Evolutionary conservation across 441 rosid genomes (phyloP).

Genomic region (Biscutella laevigata): DNA sequence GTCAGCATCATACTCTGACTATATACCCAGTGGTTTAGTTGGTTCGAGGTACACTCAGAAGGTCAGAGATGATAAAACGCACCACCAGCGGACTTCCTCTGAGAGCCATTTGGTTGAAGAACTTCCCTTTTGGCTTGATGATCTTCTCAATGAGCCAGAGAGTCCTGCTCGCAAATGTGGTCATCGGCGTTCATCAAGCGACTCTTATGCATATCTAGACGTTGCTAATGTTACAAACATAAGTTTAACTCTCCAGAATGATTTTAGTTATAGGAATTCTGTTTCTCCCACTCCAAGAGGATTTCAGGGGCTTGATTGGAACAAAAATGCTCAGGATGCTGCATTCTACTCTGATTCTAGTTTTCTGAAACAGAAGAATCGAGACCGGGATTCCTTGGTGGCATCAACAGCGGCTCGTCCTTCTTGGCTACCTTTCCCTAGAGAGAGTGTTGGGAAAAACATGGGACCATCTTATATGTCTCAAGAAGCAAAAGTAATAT

Average conservation of each 20-base stretch:
- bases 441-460: conserved; percentile 49
- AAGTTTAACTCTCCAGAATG: conserved; percentile 57
- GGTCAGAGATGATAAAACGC: conserved; percentile 45
- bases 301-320: conserved; percentile 59
- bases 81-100: conserved; percentile 90
- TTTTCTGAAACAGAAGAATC: conserved; percentile 45
- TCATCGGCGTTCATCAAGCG: conserved; percentile 98
- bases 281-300: conserved; percentile 48
- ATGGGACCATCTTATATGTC: conserved; percentile 41
- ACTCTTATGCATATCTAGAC: conserved; percentile 87
- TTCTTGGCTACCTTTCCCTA: conserved; percentile 40
- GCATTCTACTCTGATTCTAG: conserved; percentile 43
- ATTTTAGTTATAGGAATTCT: conserved; percentile 39
- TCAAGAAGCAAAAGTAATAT: conserved; percentile 40
- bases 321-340: conserved; percentile 39
- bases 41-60: conserved; percentile 69
- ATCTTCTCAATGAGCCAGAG: conserved; percentile 95
- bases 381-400: conserved; percentile 50
- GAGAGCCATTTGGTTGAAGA: conserved; percentile 79
- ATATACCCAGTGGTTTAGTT: conserved; percentile 40
- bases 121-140: conserved; percentile 99
- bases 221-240: conserved; percentile 49
- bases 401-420: conserved; percentile 34
- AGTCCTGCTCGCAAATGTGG: conserved; percentile 82
- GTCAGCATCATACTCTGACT: conserved; percentile 59